Conservation (phyloP, 164 flowering plant species). For the Nymphaea thermarum region DNA sequence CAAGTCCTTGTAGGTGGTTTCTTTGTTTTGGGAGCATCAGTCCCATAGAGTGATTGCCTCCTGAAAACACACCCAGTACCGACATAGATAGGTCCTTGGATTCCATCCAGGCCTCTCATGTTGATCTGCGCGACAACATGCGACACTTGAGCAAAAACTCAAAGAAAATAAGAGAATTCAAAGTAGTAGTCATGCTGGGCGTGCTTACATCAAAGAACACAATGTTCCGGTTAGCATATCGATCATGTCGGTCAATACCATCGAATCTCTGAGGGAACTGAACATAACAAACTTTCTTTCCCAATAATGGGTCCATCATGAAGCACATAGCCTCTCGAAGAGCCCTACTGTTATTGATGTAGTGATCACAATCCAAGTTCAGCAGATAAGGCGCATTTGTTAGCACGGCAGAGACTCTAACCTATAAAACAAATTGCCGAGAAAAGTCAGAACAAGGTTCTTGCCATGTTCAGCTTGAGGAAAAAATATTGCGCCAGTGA, state of each 20-base stretch:
- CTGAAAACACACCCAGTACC: conserved; percentile 75
- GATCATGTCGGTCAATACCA: conserved; percentile 48
- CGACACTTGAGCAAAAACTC: background rate
- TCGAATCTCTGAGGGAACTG: conserved; percentile 64
- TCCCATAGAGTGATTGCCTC: conserved; percentile 61
- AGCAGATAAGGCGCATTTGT: conserved; percentile 55
- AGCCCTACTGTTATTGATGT: conserved; percentile 68
- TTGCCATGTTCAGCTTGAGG: background rate
- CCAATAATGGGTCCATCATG: conserved; percentile 58
- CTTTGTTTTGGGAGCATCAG: conserved; percentile 46
- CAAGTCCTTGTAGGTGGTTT: conserved; percentile 44
- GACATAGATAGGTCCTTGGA: conserved; percentile 79
- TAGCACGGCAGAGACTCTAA: conserved; percentile 61
- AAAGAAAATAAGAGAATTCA: background rate
- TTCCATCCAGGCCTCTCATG: conserved; percentile 75
- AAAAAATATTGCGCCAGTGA: background rate
- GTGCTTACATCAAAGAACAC: conserved; percentile 59
- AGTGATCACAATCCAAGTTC: conserved; percentile 75
- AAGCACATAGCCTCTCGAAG: conserved; percentile 64
- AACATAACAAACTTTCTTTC: conserved; percentile 56
- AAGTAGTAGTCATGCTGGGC: background rate
- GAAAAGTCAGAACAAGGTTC: background rate
- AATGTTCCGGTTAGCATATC: conserved; percentile 52
- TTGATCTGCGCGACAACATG: conserved; percentile 29
- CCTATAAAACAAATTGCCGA: conserved; percentile 15